phyloP scores from a whole-genome alignment of 108 stramenopile genomes.

The Aurantiochytrium sp. region DNA sequence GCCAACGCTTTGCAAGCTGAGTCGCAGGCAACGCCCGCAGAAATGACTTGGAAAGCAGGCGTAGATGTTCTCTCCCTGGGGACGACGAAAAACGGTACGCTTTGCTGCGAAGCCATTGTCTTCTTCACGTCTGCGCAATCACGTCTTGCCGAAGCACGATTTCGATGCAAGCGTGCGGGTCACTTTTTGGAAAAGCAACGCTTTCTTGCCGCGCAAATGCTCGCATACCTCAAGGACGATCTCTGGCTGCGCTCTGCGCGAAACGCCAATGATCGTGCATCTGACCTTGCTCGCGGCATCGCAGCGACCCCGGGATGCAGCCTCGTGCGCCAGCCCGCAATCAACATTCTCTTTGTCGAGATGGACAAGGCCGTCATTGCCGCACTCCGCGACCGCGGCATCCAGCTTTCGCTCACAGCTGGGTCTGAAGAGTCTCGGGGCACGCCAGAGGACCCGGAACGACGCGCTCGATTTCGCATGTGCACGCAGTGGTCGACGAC shows the following conservation, averaged over 20 bases:
- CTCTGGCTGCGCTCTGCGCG: background rate
- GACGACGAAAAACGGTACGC: background rate
- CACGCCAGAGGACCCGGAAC: background rate
- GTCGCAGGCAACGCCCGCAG: background rate
- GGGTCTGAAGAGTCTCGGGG: background rate
- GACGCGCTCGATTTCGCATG: background rate
- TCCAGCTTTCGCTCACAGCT: background rate
- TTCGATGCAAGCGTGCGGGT: background rate
- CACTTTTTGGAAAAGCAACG: background rate
- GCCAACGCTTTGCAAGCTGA: background rate
- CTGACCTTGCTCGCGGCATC: background rate
- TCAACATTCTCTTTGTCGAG: background rate
- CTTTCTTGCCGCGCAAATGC: background rate
- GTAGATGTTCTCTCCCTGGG: background rate
- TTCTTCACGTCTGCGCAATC: background rate
- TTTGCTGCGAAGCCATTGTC: background rate
- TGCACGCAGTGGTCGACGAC: slow-evolving; percentile 5
- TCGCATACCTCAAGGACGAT: background rate
- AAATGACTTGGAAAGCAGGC: background rate
- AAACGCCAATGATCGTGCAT: background rate
- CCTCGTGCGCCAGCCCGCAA: background rate
- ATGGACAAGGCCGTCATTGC: background rate
- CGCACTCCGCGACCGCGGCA: background rate
- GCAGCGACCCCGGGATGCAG: background rate
- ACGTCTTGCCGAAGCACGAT: background rate